A percentile compares a stretch with the other conserved stretches of the same genome.
These are phyloP conservation scores for Cynara cardunculus DNA, from an alignment of 129 eudicot species.

Conservation along the genomic window DNA sequence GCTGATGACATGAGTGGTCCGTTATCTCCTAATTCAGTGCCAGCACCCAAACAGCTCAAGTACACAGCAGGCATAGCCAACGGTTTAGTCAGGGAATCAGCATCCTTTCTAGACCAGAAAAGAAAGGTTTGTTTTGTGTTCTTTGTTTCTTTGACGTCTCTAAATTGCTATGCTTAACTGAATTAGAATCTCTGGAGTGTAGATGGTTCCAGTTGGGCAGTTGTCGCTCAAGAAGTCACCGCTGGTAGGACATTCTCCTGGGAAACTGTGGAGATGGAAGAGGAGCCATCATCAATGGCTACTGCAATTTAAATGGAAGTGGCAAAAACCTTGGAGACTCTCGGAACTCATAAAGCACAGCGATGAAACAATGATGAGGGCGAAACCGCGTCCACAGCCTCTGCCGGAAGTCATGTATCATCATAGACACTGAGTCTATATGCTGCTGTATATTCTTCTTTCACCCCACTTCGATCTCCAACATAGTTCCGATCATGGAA, in stretches of 20 bases:
- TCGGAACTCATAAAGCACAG: conserved; percentile 77
- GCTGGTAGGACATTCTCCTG: conserved; percentile 48
- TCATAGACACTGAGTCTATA: conserved; percentile 37
- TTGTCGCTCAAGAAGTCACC: conserved; percentile 67
- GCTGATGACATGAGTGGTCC: conserved; percentile 76
- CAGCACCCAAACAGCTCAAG: conserved; percentile 90
- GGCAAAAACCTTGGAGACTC: conserved; percentile 99
- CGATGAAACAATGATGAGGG: conserved; percentile 77
- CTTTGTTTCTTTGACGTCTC: neutral
- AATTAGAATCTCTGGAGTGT: neutral
- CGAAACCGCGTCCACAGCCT: conserved; percentile 59
- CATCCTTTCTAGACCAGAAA: conserved; percentile 76
- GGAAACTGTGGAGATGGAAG: conserved; percentile 98
- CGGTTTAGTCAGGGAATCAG: conserved; percentile 72
- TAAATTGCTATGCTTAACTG: neutral
- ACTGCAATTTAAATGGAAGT: conserved; percentile 92
- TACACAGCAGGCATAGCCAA: conserved; percentile 91
- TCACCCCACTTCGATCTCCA: neutral
- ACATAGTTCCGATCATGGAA: conserved; percentile 19
- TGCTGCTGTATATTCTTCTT: conserved; percentile 30
- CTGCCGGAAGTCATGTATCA: conserved; percentile 49
- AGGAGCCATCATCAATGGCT: conserved; percentile 99
- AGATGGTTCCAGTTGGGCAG: conserved; percentile 93
- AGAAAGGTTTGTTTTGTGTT: conserved; percentile 58
- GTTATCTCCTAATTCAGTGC: conserved; percentile 77